Evolutionary conservation across 179 eudicot genomes (phyloP), one percentile per base, ranked within the genome.

Genomic region (Vitellaria paradoxa): DNA sequence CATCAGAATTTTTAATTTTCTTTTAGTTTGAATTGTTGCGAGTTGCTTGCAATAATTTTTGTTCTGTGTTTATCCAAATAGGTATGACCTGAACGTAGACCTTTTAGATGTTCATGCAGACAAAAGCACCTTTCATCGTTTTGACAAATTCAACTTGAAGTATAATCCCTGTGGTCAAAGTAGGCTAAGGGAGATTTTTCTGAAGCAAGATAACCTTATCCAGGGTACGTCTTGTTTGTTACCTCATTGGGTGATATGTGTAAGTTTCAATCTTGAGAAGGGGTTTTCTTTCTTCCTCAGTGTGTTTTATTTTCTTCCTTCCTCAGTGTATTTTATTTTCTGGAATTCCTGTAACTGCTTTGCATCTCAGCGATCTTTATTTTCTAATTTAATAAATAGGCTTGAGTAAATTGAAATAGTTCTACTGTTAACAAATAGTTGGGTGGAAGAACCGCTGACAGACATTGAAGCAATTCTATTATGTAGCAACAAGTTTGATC

Each of bases 81-180:
- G 99, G 82, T 91, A 95, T 84, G 99, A 95, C 81, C 83, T 95
- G 76, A 95, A 94, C 78, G 98, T 94, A 74, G 98, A 94, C 83
- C 97, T 94, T 64, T 79, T 94, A 77, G 98, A 94, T 80, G 97
- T 95, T 73, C 99, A 95, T 82, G 99, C 97, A 21, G 97, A 95
- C 92, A 95, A 95, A 87, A 95, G 99, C 80, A 95, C 97, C 42
- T 94, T 94, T 80, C 98, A 94, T 90, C 98, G 98, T 67, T 94
- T 94, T 87, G 98, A 94, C 86, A 94, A 94, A 82, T 94, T 94
- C 76, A 94, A 94, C 80, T 89, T 94, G 69, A 94, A 94, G 94
- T 94, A 94, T 79, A 94, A 94, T 85, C 98, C 98, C 70, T 94
- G 98, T 86, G 98, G 98, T 81, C 98, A 94, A 81, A 95, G 99